Evolutionary conservation across 345 rosid species (phyloP).

Genomic region (Firmiana major): DNA sequence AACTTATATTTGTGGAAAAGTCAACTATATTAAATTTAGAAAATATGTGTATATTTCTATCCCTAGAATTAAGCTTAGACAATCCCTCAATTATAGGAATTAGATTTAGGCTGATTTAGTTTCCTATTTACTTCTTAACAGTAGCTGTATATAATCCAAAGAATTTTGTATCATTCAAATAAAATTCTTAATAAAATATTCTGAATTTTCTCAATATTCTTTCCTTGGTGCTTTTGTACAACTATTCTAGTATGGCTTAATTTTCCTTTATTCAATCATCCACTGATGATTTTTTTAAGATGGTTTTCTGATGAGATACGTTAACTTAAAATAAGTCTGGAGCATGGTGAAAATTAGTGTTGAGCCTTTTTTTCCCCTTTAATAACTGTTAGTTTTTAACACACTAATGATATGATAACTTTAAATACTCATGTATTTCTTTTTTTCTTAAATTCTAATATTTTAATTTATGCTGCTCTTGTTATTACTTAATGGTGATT

Average conservation of each 20-base stretch:
- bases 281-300: neutral
- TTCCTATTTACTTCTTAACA: too few relatives aligned
- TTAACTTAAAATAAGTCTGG: neutral
- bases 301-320: neutral
- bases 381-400: conserved; percentile 17
- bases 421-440: neutral
- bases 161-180: too few relatives aligned
- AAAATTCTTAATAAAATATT: too few relatives aligned
- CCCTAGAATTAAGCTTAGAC: too few relatives aligned
- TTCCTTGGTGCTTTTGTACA: neutral
- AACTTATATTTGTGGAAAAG: too few relatives aligned
- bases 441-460: neutral
- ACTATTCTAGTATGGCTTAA: neutral
- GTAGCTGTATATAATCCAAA: too few relatives aligned
- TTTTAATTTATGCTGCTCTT: conserved; percentile 6
- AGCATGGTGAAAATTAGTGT: neutral
- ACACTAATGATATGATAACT: neutral
- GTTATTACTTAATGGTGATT: neutral
- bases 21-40: too few relatives aligned
- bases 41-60: too few relatives aligned
- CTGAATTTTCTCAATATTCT: too few relatives aligned
- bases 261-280: neutral
- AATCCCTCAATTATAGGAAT: too few relatives aligned
- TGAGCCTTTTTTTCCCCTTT: neutral
- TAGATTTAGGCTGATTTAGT: too few relatives aligned